These are phyloP conservation scores for Gloeophyllum trabeum DNA, from an alignment of 768 basidiomycete genomes.

Conservation along the genomic window DNA sequence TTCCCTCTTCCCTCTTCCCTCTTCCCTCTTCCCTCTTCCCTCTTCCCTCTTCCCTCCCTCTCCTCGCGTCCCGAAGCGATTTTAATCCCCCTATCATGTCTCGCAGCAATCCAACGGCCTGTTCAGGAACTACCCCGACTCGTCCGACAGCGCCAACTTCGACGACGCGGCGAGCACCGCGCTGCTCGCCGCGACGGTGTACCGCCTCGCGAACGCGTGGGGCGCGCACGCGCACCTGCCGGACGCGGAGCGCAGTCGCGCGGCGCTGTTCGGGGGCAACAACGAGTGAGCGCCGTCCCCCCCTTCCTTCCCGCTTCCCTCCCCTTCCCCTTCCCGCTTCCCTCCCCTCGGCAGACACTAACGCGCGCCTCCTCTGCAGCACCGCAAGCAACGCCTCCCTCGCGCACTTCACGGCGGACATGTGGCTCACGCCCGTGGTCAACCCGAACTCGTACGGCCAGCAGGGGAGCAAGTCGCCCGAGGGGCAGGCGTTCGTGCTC, in stretches of 20 bases:
- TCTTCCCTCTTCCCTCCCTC: neutral
- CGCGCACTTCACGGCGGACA: slow-evolving; percentile 40
- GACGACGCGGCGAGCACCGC: slow-evolving; percentile 65
- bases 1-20: too few species aligned
- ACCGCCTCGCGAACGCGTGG: slow-evolving; percentile 50
- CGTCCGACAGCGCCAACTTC: slow-evolving; percentile 47
- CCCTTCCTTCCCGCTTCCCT: slow-evolving; percentile 6
- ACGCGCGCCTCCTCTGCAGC: slow-evolving; percentile 7
- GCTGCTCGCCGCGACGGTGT: slow-evolving; percentile 67
- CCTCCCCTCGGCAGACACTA: neutral
- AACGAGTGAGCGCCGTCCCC: slow-evolving; percentile 3
- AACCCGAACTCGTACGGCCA: slow-evolving; percentile 46
- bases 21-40: too few species aligned
- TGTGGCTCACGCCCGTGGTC: slow-evolving; percentile 68
- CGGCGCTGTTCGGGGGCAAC: slow-evolving; percentile 17
- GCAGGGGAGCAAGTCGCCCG: slow-evolving; percentile 49
- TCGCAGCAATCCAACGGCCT: slow-evolving; percentile 32
- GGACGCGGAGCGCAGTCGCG: slow-evolving; percentile 44
- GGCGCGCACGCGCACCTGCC: slow-evolving; percentile 39
- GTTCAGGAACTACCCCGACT: slow-evolving; percentile 67
- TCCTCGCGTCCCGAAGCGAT: slow-evolving; percentile 1
- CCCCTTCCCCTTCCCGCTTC: slow-evolving; percentile 4
- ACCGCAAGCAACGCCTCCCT: slow-evolving; percentile 9
- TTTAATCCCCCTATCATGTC: too few species aligned
- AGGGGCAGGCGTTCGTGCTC: slow-evolving; percentile 72